These are phyloP conservation scores for Chalciporus sphaerocephalus DNA, from an alignment of 768 basidiomycete genomes.

Conservation along the genomic window DNA sequence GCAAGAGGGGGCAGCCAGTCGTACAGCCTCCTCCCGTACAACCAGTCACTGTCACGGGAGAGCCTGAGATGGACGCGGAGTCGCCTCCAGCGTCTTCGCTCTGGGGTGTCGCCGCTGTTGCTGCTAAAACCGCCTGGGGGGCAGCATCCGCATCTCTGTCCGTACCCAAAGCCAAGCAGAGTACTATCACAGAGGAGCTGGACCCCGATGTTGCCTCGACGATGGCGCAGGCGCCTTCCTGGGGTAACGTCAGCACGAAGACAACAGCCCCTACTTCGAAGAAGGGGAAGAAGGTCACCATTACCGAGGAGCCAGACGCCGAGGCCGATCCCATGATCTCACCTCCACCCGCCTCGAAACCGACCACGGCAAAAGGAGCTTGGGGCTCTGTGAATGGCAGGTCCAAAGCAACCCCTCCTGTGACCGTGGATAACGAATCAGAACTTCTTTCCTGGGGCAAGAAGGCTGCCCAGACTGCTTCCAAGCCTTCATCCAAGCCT, in stretches of 20 bases:
- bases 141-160: slow-evolving; percentile 1
- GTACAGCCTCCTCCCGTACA: slow-evolving; percentile 10
- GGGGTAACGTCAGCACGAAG: slow-evolving; percentile 10
- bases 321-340: slow-evolving; percentile 22
- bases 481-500: slow-evolving; percentile 10
- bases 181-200: slow-evolving; percentile 6
- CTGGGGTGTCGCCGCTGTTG: slow-evolving; percentile 15
- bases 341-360: slow-evolving; percentile 10
- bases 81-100: slow-evolving; percentile 16
- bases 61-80: slow-evolving; percentile 19
- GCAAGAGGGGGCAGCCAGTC: slow-evolving; percentile 19
- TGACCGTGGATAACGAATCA: slow-evolving; percentile 10
- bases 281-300: slow-evolving; percentile 25
- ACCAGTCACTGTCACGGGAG: slow-evolving; percentile 17
- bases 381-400: slow-evolving; percentile 23
- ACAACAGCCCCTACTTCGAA: slow-evolving; percentile 10
- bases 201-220: neutral
- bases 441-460: slow-evolving; percentile 15
- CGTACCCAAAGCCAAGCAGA: slow-evolving; percentile 6
- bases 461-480: slow-evolving; percentile 4
- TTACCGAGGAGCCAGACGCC: slow-evolving; percentile 24
- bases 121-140: slow-evolving; percentile 11
- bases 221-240: slow-evolving; percentile 3
- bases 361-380: slow-evolving; percentile 9
- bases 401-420: slow-evolving; percentile 13